Evolutionary conservation across 2,329 filamentous ascomycete genomes (phyloP).

Genomic region (Tolypocladium album): DNA sequence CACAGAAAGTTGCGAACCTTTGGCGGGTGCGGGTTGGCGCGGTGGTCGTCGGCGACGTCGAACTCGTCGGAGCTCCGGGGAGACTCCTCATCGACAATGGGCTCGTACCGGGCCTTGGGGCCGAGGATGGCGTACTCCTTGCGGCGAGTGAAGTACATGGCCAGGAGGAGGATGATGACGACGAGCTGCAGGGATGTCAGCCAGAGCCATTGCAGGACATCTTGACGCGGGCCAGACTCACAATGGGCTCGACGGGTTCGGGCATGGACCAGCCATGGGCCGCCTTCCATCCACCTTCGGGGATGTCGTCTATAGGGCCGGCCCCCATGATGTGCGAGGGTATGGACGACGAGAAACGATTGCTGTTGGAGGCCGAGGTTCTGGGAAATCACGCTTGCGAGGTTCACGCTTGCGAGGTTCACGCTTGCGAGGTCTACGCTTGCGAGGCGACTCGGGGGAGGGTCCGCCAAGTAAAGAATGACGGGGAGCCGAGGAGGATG

Average conservation of each 20-base stretch:
- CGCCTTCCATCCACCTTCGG: constrained; percentile 13
- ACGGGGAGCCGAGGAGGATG: not conserved
- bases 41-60: constrained; percentile 3
- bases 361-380: no score
- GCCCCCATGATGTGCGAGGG: constrained; percentile 3
- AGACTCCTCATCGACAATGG: constrained; percentile 12
- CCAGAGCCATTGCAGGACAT: not conserved
- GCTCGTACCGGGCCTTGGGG: constrained; percentile 9
- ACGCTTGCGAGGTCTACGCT: no score
- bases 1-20: constrained; percentile 8
- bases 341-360: not conserved
- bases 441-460: not conserved
- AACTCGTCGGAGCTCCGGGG: constrained; percentile 12
- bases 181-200: constrained; percentile 16
- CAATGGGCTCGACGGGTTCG: constrained; percentile 22
- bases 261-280: constrained; percentile 17
- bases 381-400: no score
- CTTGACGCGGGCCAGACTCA: constrained; percentile 7
- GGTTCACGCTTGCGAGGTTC: no score
- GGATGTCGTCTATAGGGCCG: constrained; percentile 7
- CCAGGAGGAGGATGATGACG: constrained; percentile 23
- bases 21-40: constrained; percentile 4
- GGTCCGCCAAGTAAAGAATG: not conserved
- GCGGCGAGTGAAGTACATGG: constrained; percentile 25
- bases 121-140: constrained; percentile 23